phyloP scores from a whole-genome alignment of 441 rosid species.

The Brassica hybrid region DNA sequence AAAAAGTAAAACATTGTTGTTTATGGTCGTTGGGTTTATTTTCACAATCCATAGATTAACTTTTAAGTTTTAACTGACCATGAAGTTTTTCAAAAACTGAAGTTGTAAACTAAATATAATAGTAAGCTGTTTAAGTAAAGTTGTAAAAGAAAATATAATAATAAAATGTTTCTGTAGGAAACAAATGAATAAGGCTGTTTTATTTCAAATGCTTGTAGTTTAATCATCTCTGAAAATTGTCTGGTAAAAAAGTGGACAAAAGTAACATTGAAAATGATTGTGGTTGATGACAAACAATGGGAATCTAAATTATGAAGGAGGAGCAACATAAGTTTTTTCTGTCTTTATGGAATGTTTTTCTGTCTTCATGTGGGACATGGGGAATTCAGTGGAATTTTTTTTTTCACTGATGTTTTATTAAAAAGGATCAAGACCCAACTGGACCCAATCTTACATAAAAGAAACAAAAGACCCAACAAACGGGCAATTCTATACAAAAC shows the following conservation, averaged over 20 bases:
- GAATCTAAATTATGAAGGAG: slow-evolving; percentile 40
- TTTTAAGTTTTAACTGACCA: not conserved
- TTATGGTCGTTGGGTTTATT: not conserved
- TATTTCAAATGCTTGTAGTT: slow-evolving; percentile 10
- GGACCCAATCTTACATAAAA: too few relatives aligned
- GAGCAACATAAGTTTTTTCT: slow-evolving; percentile 27
- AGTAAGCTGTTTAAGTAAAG: not conserved
- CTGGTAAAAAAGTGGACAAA: slow-evolving; percentile 41
- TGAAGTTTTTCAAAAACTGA: not conserved
- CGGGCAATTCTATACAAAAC: too few relatives aligned
- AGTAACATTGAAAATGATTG: slow-evolving; percentile 42
- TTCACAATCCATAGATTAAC: not conserved
- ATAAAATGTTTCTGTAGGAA: not conserved
- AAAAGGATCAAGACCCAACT: too few relatives aligned
- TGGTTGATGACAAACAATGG: slow-evolving; percentile 40
- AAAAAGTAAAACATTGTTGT: not conserved
- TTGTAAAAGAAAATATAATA: not conserved
- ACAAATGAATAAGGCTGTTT: not conserved
- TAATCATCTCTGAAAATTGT: slow-evolving; percentile 29
- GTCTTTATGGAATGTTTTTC: slow-evolving; percentile 31
- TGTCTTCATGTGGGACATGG: too few relatives aligned
- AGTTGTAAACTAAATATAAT: too few relatives aligned
- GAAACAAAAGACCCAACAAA: too few relatives aligned
- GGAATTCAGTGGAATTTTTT: too few relatives aligned
- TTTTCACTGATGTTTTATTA: too few relatives aligned